These are phyloP conservation scores for Podaxis sp. DNA, from an alignment of 768 basidiomycete species.

Conservation along the genomic window DNA sequence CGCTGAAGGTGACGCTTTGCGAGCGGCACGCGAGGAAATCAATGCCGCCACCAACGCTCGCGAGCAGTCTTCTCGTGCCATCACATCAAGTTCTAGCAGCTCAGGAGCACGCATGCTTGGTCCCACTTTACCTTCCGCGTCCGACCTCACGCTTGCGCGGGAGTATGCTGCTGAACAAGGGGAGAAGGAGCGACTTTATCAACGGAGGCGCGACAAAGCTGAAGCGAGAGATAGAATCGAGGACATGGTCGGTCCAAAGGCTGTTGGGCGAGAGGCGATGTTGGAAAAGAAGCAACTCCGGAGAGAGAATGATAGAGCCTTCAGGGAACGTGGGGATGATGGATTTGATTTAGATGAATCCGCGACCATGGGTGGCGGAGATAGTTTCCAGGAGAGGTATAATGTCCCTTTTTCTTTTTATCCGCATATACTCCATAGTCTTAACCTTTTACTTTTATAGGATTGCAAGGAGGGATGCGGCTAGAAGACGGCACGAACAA, in stretches of 20 bases:
- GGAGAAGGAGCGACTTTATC: constrained; percentile 50
- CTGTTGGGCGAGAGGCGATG: constrained; percentile 80
- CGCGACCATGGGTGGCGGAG: constrained; percentile 79
- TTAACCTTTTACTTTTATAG: constrained; percentile 36
- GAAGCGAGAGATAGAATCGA: constrained; percentile 72
- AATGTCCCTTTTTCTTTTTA: constrained; percentile 21
- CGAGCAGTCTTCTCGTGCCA: constrained; percentile 20
- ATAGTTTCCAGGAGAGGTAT: constrained; percentile 80
- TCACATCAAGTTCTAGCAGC: constrained; percentile 23
- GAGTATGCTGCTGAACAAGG: constrained; percentile 58
- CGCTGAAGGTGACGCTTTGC: constrained; percentile 60
- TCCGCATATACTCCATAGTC: constrained; percentile 5
- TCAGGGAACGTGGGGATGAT: constrained; percentile 76
- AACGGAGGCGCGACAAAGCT: constrained; percentile 66
- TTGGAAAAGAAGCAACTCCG: constrained; percentile 82
- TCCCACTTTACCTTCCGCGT: constrained; percentile 65
- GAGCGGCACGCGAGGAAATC: constrained; percentile 59
- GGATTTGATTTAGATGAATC: constrained; percentile 78
- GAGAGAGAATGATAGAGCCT: constrained; percentile 69
- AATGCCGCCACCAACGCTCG: constrained; percentile 45
- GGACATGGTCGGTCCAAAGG: constrained; percentile 78
- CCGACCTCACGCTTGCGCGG: constrained; percentile 68
- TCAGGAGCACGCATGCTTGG: constrained; percentile 43
- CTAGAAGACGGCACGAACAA: constrained; percentile 61
- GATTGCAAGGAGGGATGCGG: constrained; percentile 64